A percentile compares a stretch with the other conserved stretches of the same genome.
These are phyloP conservation scores for Pythium sp. DNA, from an alignment of 352 stramenopile species.

Conservation along the genomic window DNA sequence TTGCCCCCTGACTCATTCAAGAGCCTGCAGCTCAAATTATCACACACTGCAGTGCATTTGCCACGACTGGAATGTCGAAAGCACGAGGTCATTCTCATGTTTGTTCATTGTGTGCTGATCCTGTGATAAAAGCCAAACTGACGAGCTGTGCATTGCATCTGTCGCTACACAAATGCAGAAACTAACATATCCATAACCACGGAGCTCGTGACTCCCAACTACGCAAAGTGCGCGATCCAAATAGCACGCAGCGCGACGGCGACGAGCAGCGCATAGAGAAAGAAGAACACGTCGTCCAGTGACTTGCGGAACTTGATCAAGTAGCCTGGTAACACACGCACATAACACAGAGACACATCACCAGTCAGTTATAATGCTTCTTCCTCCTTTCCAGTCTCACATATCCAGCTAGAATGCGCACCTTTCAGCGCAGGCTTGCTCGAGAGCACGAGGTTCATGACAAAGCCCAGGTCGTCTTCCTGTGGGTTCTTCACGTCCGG, in stretches of 20 bases:
- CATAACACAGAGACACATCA: not conserved
- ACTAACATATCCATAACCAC: not conserved
- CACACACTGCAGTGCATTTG: not conserved
- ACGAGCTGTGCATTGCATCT: not conserved
- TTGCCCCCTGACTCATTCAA: not conserved
- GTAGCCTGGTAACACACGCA: conserved; percentile 39
- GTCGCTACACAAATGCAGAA: not conserved
- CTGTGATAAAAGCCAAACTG: not conserved
- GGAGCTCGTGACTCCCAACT: too few relatives aligned
- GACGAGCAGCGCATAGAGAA: conserved; percentile 64
- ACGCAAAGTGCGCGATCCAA: conserved; percentile 24
- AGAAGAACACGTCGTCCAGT: conserved; percentile 73
- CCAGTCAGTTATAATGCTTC: not conserved
- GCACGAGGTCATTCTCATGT: too few relatives aligned
- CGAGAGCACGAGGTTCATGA: conserved; percentile 56
- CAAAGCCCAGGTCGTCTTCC: conserved; percentile 63
- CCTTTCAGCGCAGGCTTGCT: conserved; percentile 65
- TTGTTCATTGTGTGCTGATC: too few relatives aligned
- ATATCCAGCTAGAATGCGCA: conserved; percentile 13
- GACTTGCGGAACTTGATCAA: conserved; percentile 64
- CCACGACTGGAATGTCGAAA: too few relatives aligned
- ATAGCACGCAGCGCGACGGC: conserved; percentile 42
- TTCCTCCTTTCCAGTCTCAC: not conserved
- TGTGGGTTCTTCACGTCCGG: conserved; percentile 63
- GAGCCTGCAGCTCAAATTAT: not conserved